These are phyloP conservation scores for Polygonum aviculare DNA, from an alignment of 148 eudicot species.

Conservation along the genomic window DNA sequence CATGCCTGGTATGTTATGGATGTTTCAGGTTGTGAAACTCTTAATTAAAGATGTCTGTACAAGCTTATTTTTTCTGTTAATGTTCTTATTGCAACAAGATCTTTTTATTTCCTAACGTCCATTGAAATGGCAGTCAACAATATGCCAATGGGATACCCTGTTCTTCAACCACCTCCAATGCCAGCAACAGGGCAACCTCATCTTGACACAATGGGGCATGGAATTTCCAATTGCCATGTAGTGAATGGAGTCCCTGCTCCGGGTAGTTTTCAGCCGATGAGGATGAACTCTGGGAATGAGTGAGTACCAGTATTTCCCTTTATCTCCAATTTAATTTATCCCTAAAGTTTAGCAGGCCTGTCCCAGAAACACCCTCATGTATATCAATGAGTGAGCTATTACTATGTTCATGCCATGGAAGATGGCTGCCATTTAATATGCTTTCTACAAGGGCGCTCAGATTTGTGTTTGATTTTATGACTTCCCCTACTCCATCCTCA, in stretches of 20 bases:
- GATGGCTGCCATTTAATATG: neutral
- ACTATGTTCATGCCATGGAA: neutral
- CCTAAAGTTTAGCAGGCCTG: neutral
- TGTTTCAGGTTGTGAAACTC: neutral
- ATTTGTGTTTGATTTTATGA: neutral
- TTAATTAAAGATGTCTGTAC: neutral
- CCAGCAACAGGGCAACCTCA: constrained; percentile 89
- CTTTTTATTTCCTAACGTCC: constrained; percentile 22
- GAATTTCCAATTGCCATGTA: constrained; percentile 73
- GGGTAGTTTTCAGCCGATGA: constrained; percentile 74
- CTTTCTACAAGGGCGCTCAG: neutral
- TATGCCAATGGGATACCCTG: constrained; percentile 98
- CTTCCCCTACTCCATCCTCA: neutral
- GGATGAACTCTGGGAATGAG: constrained; percentile 90
- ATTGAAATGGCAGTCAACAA: constrained; percentile 77
- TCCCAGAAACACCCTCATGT: neutral
- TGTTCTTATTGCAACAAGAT: neutral
- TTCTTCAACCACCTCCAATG: constrained; percentile 68
- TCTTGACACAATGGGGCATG: constrained; percentile 69
- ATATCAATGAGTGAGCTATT: neutral
- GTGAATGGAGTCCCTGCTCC: constrained; percentile 97
- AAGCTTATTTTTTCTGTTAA: neutral
- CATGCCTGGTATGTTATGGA: constrained; percentile 62
- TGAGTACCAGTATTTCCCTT: constrained; percentile 27
- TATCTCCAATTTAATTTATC: neutral